phyloP scores from a whole-genome alignment of 2,329 filamentous ascomycete genomes.

The Colletotrichum simmondsii region DNA sequence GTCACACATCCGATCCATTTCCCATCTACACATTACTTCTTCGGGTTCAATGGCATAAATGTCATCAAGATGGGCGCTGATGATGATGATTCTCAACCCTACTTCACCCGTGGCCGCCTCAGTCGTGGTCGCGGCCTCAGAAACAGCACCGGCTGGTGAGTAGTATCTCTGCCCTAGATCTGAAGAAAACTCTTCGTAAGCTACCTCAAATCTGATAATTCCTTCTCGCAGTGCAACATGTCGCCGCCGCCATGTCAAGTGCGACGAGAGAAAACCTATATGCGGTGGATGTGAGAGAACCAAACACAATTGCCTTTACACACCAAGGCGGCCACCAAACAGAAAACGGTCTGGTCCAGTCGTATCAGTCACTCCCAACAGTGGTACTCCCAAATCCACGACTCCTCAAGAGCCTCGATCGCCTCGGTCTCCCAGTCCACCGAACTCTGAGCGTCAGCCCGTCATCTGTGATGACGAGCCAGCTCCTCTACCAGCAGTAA shows the following conservation, averaged over 20 bases:
- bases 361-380: not conserved
- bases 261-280: conserved; percentile 39
- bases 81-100: conserved; percentile 9
- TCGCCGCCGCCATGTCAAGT: conserved; percentile 38
- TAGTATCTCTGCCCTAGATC: too few species aligned
- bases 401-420: not conserved
- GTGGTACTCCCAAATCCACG: not conserved
- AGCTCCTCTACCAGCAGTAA: not conserved
- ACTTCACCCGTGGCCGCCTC: conserved; percentile 27
- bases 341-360: not conserved
- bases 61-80: conserved; percentile 1
- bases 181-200: not conserved
- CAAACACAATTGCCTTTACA: conserved; percentile 6
- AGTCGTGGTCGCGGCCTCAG: conserved; percentile 27
- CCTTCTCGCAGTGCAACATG: conserved; percentile 15
- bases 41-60: not conserved
- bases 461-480: not conserved
- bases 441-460: not conserved
- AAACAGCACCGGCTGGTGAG: conserved; percentile 33
- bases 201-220: not conserved
- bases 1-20: not conserved
- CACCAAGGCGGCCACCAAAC: conserved; percentile 6
- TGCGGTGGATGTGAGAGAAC: conserved; percentile 34
- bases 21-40: not conserved
- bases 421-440: not conserved